Conservation (phyloP, 176 grass and related monocot species). For the Aegilops tauschii region DNA sequence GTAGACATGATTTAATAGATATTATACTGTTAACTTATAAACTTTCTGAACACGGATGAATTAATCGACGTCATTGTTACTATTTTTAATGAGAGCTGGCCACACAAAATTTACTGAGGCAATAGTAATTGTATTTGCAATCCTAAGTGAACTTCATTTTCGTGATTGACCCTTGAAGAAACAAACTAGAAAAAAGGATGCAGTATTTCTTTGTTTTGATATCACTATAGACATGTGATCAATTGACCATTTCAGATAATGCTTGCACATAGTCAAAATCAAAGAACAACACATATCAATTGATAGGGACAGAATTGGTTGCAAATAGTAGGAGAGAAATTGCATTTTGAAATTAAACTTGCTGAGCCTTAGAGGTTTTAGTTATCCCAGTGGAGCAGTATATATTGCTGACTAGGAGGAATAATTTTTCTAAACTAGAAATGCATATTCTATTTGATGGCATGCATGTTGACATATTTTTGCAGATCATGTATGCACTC, state of each 20-base stretch:
- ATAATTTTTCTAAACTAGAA: background rate
- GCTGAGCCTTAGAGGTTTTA: background rate
- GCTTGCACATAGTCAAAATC: background rate
- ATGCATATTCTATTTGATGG: background rate
- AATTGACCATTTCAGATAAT: slow-evolving; percentile 17
- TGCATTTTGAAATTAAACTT: background rate
- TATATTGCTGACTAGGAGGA: background rate
- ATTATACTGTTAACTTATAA: background rate
- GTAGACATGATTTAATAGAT: background rate
- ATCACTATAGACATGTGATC: slow-evolving; percentile 25
- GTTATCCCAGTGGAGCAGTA: background rate
- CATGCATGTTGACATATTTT: background rate
- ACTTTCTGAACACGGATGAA: background rate
- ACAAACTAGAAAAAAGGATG: background rate
- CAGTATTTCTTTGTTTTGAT: background rate
- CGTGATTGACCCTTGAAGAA: background rate
- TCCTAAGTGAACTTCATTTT: background rate
- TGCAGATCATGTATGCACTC: background rate
- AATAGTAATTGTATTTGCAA: background rate
- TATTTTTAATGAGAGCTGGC: background rate
- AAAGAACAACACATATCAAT: slow-evolving; percentile 17
- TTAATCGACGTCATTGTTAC: background rate
- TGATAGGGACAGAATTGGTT: background rate
- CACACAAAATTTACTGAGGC: background rate
- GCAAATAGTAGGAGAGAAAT: background rate